A percentile compares a stretch with the other conserved stretches of the same genome.
Conservation (phyloP, 2,329 filamentous ascomycete species). For the Colletotrichum lentis region DNA sequence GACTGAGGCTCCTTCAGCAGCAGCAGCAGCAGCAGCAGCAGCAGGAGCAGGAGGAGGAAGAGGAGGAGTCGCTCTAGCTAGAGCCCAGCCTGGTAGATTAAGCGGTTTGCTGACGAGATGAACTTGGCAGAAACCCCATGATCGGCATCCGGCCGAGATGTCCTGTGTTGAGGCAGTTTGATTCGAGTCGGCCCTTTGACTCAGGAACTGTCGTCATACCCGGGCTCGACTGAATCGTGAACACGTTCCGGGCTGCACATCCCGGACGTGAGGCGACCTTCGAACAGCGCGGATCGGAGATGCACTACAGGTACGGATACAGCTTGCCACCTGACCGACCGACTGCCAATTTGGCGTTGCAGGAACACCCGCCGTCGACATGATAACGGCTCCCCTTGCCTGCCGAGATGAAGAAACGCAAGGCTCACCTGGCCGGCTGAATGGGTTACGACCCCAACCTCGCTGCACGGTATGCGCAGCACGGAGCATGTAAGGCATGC, state of each 20-base stretch:
- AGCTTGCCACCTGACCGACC: constrained; percentile 6
- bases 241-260: constrained; percentile 25
- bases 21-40: neutral
- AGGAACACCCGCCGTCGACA: constrained; percentile 21
- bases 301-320: too few species aligned
- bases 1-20: constrained; percentile 20
- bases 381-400: constrained; percentile 31
- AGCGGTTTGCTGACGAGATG: constrained; percentile 22
- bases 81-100: constrained; percentile 9
- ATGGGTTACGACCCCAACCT: neutral
- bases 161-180: constrained; percentile 20
- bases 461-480: constrained; percentile 1
- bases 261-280: constrained; percentile 34
- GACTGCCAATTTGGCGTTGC: constrained; percentile 22
- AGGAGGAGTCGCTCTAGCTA: neutral
- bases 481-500: constrained; percentile 3
- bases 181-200: constrained; percentile 29
- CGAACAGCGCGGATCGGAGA: constrained; percentile 25
- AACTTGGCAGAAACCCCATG: constrained; percentile 34
- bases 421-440: constrained; percentile 21
- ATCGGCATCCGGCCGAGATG: constrained; percentile 37
- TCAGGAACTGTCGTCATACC: constrained; percentile 29
- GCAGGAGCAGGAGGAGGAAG: too few species aligned
- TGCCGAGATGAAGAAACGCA: constrained; percentile 30
- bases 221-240: constrained; percentile 29